phyloP scores from a whole-genome alignment of 352 stramenopile genomes.

The Nothophytophthora sp. region DNA sequence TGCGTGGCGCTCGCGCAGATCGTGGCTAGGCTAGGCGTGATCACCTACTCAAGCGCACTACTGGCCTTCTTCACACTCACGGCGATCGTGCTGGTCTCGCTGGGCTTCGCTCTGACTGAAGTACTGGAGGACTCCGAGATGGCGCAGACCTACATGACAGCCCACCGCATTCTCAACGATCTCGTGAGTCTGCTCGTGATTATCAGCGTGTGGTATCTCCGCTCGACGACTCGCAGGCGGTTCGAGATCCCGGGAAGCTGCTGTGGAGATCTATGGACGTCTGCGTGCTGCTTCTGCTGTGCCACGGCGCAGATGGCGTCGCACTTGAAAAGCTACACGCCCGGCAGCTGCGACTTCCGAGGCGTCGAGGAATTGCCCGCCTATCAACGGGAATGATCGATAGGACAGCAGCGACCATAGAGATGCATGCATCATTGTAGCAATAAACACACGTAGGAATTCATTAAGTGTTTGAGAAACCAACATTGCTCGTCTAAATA shows the following conservation, averaged over 20 bases:
- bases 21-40: slow-evolving; percentile 6
- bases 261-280: neutral
- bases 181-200: slow-evolving; percentile 3
- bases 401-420: no score
- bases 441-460: no score
- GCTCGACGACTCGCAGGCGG: slow-evolving; percentile 14
- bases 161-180: neutral
- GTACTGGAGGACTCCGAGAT: no score
- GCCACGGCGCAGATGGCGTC: slow-evolving; percentile 41
- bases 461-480: no score
- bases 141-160: no score
- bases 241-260: slow-evolving; percentile 35
- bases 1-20: slow-evolving; percentile 22
- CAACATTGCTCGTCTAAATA: no score
- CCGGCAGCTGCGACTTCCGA: slow-evolving; percentile 35
- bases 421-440: no score
- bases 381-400: neutral
- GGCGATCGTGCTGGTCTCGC: neutral
- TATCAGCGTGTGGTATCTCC: slow-evolving; percentile 19
- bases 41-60: slow-evolving; percentile 6
- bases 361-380: neutral
- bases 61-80: slow-evolving; percentile 11
- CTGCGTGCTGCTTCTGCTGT: slow-evolving; percentile 24
- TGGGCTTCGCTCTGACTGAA: neutral
- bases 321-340: slow-evolving; percentile 42